Evolutionary conservation across 78 protist species (phyloP), one percentile per base, ranked within the genome.

Genomic region (Andalucia godoyi): DNA sequence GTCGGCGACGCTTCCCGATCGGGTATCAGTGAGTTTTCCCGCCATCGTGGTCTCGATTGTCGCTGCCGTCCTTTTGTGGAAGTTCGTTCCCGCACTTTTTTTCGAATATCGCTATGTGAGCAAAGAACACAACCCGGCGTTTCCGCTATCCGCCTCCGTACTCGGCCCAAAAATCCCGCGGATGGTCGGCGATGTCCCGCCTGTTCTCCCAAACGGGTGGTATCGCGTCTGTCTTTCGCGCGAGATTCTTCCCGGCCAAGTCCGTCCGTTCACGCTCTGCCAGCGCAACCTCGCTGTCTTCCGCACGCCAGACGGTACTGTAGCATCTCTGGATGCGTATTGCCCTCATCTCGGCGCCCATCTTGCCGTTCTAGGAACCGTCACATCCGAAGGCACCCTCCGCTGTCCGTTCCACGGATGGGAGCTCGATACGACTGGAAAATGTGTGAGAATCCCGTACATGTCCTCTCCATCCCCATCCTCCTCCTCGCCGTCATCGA

Each of bases 291-390:
- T 76, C 10, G 81, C 18, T 2, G 71, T 65, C 30, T 76, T 70
- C 75, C 63, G 81, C 37, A 41, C 57, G 2, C 27, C 29, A 25
- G 47, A 57, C 38, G 76, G 76, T 4, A 2, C 12, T 27, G 69
- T 47, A 38, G 49, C 41, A 47, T 39, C 18, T 6, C 67, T 76
- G 37, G 74, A 76, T 68, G 81, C 81, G 21, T 76, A 46, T 58
- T 76, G 81, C 54, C 76, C 81, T 4, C 84, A 79, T 37, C 34
- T 74, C 54, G 84, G 84, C 5, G 84, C 84, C 13, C 65, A 79
- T 18, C 45, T 79, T 12, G 78, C 65, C 27, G 32, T 2, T 6
- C 57, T 54, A 21, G 84, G 81, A 5, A 53, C 29, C 6, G 84
- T 79, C 21, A 33, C 7, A 8, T 80, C 68, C 54, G 69, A 66